Conservation (phyloP, 2,329 filamentous ascomycete species). For the Rhytidhysteron rufulum region DNA sequence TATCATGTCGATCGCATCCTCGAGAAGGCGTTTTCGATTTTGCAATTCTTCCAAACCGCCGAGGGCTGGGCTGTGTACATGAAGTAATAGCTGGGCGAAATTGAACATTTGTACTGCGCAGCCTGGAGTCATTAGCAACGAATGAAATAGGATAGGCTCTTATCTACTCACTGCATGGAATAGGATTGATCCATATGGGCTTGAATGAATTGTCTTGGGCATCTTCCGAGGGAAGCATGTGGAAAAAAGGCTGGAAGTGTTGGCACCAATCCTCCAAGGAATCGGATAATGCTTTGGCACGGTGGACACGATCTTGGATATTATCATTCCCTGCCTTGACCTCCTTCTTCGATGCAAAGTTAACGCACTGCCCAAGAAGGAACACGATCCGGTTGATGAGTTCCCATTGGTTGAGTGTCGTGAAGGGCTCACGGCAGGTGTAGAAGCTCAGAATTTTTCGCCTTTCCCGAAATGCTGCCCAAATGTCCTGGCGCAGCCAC, state of each 20-base stretch:
- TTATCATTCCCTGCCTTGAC: constrained; percentile 33
- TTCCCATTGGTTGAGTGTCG: constrained; percentile 45
- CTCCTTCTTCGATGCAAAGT: constrained; percentile 51
- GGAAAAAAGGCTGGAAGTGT: constrained; percentile 35
- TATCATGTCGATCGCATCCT: constrained; percentile 41
- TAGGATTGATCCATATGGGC: constrained; percentile 52
- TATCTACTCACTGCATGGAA: constrained; percentile 34
- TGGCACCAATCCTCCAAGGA: constrained; percentile 46
- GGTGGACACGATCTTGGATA: constrained; percentile 37
- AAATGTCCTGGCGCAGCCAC: constrained; percentile 59
- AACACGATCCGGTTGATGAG: constrained; percentile 49
- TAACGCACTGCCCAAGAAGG: constrained; percentile 51
- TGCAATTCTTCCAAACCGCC: constrained; percentile 45
- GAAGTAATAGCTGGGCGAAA: constrained; percentile 47
- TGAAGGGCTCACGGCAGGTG: constrained; percentile 45
- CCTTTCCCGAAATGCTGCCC: constrained; percentile 56
- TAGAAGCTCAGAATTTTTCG: constrained; percentile 54
- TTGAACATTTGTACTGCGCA: constrained; percentile 47
- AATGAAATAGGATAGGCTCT: constrained; percentile 24
- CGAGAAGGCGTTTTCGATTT: constrained; percentile 35
- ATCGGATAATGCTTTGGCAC: constrained; percentile 38
- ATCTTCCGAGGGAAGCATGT: constrained; percentile 23
- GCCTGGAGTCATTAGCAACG: constrained; percentile 34
- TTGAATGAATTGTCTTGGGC: constrained; percentile 29
- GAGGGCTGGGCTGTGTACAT: constrained; percentile 45